A percentile compares a stretch with the other conserved stretches of the same genome.
phyloP scores from a whole-genome alignment of 1,139 yeast genomes.

The Yamadazyma dendronema region DNA sequence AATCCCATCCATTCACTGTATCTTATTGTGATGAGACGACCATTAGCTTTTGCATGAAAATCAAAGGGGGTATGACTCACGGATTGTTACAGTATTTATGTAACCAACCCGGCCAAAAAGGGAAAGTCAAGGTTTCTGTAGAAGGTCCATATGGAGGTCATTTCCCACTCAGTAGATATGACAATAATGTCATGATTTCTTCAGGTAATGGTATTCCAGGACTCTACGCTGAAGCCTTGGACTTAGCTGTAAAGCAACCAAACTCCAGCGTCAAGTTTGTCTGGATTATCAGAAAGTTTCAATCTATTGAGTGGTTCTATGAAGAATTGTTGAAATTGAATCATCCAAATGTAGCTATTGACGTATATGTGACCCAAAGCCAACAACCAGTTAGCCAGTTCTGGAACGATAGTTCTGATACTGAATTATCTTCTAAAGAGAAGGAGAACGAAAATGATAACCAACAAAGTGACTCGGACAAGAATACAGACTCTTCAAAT shows the following conservation, averaged over 20 bases:
- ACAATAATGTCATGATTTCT: slow-evolving; percentile 51
- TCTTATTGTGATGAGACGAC: slow-evolving; percentile 32
- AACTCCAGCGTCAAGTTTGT: slow-evolving; percentile 22
- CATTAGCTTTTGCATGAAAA: slow-evolving; percentile 37
- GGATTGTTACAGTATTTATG: slow-evolving; percentile 43
- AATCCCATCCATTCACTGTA: slow-evolving; percentile 57
- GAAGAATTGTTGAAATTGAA: slow-evolving; percentile 36
- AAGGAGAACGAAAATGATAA: slow-evolving; percentile 13
- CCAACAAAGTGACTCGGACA: too few species aligned
- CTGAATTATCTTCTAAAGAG: slow-evolving; percentile 13
- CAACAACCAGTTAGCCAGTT: slow-evolving; percentile 21
- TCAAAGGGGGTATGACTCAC: slow-evolving; percentile 44
- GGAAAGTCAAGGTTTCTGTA: slow-evolving; percentile 30
- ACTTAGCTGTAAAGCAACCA: slow-evolving; percentile 18
- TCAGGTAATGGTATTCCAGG: slow-evolving; percentile 80
- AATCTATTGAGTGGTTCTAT: slow-evolving; percentile 51
- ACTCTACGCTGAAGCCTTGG: slow-evolving; percentile 31
- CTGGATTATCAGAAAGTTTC: slow-evolving; percentile 39
- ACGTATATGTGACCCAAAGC: slow-evolving; percentile 36
- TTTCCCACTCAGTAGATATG: slow-evolving; percentile 44
- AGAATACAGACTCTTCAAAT: slow-evolving; percentile 4
- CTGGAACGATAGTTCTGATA: slow-evolving; percentile 15
- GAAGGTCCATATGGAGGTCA: slow-evolving; percentile 44
- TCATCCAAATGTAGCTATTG: slow-evolving; percentile 22
- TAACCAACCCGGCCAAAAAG: slow-evolving; percentile 44